phyloP scores from a whole-genome alignment of 768 basidiomycete species.

The Agaricus sinodeliciosus region DNA sequence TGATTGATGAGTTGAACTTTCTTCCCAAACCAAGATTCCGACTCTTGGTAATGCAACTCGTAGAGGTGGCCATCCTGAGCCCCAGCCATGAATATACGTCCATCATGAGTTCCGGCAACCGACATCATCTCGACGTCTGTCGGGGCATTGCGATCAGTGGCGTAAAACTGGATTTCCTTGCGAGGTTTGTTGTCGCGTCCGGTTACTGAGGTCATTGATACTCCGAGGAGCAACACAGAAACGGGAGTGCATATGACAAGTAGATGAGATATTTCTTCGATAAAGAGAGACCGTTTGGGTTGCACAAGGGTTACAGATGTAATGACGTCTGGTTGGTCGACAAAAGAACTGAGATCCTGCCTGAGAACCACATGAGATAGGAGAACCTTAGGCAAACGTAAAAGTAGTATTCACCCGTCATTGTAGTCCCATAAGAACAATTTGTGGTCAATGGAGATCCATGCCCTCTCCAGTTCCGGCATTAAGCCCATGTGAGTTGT shows the following conservation, averaged over 20 bases:
- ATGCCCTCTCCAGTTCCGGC: constrained; percentile 89
- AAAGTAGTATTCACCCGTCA: constrained; percentile 55
- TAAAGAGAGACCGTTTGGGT: constrained; percentile 82
- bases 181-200: constrained; percentile 35
- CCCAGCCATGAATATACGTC: constrained; percentile 89
- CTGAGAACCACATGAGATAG: constrained; percentile 26
- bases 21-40: constrained; percentile 90
- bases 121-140: constrained; percentile 84
- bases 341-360: constrained; percentile 88
- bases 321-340: constrained; percentile 87
- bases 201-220: constrained; percentile 48
- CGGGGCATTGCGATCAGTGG: constrained; percentile 75
- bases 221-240: constrained; percentile 77
- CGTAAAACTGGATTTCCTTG: constrained; percentile 83
- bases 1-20: constrained; percentile 82
- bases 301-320: constrained; percentile 82
- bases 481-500: constrained; percentile 86
- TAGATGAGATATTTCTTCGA: constrained; percentile 85
- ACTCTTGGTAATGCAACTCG: constrained; percentile 87
- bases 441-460: constrained; percentile 93
- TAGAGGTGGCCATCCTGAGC: constrained; percentile 83
- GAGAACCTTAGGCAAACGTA: background rate
- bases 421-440: constrained; percentile 96
- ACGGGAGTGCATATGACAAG: constrained; percentile 88
- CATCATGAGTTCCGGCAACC: constrained; percentile 71